phyloP scores from a whole-genome alignment of 805 yeast species.

The Ogataea saltuana region DNA sequence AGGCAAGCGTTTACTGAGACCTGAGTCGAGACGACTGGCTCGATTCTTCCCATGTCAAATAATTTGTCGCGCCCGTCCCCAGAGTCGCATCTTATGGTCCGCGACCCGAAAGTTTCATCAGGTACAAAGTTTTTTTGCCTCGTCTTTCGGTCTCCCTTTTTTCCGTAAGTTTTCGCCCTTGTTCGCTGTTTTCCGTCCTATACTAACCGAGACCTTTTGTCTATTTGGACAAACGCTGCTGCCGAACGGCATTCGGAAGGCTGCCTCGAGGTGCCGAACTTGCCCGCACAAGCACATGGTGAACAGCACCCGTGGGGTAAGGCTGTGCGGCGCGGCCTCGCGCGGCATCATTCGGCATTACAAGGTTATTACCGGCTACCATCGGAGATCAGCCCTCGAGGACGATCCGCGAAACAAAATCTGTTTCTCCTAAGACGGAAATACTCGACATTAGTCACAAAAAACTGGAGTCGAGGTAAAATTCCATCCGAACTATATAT shows the following conservation, averaged over 20 bases:
- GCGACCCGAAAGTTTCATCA: neutral
- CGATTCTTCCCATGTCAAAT: neutral
- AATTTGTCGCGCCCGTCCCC: neutral
- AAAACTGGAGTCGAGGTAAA: too few species aligned
- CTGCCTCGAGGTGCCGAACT: too few species aligned
- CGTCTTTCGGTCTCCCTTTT: neutral
- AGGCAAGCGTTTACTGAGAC: neutral
- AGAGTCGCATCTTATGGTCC: conserved; percentile 4
- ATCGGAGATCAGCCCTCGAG: too few species aligned
- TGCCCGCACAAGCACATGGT: too few species aligned
- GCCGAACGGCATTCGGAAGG: too few species aligned
- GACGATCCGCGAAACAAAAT: neutral
- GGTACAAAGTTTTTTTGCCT: neutral
- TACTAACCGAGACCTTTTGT: conserved; percentile 5
- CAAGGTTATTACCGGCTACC: too few species aligned
- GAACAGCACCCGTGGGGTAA: too few species aligned
- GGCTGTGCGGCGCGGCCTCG: too few species aligned
- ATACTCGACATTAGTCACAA: neutral
- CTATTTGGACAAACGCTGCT: too few species aligned
- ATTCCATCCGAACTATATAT: too few species aligned
- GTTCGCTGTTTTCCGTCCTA: neutral
- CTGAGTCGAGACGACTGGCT: neutral
- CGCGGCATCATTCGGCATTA: conserved; percentile 1
- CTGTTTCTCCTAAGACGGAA: neutral
- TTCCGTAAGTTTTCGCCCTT: conserved; percentile 6